phyloP scores from a whole-genome alignment of 2,329 filamentous ascomycete species.

The Hypoxylon sp. region DNA sequence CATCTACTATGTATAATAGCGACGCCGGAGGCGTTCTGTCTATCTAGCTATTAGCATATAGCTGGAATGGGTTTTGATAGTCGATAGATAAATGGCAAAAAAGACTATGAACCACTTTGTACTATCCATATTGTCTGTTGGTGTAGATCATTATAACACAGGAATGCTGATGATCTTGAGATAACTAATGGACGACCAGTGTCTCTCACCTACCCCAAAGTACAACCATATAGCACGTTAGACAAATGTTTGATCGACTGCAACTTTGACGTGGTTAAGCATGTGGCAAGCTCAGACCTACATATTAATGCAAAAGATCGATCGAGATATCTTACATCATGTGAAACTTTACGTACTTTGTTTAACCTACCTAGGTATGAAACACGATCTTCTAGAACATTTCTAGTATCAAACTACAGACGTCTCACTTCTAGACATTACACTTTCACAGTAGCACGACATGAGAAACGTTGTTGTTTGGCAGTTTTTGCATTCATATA shows the following conservation, averaged over 20 bases:
- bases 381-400: background rate
- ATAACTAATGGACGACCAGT: no score
- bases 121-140: background rate
- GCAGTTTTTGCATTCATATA: constrained; percentile 23
- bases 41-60: constrained; percentile 25
- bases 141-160: background rate
- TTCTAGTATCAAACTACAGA: background rate
- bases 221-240: background rate
- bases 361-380: background rate
- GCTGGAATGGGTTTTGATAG: constrained; percentile 34
- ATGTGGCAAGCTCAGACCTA: background rate
- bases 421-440: background rate
- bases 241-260: background rate
- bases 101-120: constrained; percentile 27
- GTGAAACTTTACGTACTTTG: background rate
- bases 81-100: constrained; percentile 25
- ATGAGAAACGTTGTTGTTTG: constrained; percentile 1
- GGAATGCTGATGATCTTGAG: background rate
- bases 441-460: constrained; percentile 10
- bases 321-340: background rate
- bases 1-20: constrained; percentile 25
- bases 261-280: background rate
- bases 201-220: background rate
- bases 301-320: background rate
- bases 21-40: constrained; percentile 22